These are phyloP conservation scores for Arthrobotrys sinensis DNA, from an alignment of 2,329 filamentous ascomycete genomes.

Conservation along the genomic window DNA sequence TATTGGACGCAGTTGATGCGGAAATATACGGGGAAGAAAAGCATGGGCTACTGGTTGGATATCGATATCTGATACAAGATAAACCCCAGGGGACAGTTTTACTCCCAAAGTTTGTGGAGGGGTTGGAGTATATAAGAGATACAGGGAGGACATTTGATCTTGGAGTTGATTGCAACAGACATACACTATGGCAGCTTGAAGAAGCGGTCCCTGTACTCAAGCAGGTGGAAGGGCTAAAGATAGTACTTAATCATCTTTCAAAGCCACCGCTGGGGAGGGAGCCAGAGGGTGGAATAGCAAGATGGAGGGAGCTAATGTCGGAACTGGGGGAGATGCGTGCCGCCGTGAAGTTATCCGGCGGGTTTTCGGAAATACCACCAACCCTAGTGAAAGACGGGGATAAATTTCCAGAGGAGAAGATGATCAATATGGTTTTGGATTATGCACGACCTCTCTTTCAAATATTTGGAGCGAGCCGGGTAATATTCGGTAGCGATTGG, in stretches of 20 bases:
- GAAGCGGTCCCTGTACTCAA: slow-evolving; percentile 79
- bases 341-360: slow-evolving; percentile 94
- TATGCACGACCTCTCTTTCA: slow-evolving; percentile 75
- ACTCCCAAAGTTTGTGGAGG: slow-evolving; percentile 75
- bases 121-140: slow-evolving; percentile 76
- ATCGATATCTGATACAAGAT: slow-evolving; percentile 86
- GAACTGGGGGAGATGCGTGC: slow-evolving; percentile 7
- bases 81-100: slow-evolving; percentile 79
- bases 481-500: slow-evolving; percentile 97
- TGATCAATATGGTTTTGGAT: slow-evolving; percentile 31
- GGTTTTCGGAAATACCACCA: slow-evolving; percentile 82
- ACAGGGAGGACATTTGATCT: slow-evolving; percentile 82
- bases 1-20: slow-evolving; percentile 76
- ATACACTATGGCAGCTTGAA: slow-evolving; percentile 81
- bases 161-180: slow-evolving; percentile 84
- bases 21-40: slow-evolving; percentile 74
- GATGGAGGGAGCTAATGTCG: slow-evolving; percentile 58
- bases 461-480: slow-evolving; percentile 78
- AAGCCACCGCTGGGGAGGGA: slow-evolving; percentile 60
- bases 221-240: slow-evolving; percentile 75
- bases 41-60: slow-evolving; percentile 75
- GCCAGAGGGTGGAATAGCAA: slow-evolving; percentile 62
- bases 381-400: slow-evolving; percentile 60
- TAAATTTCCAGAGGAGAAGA: slow-evolving; percentile 15
- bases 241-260: slow-evolving; percentile 78